Conservation (phyloP, 2,329 filamentous ascomycete genomes). For the Lachnellula arida region DNA sequence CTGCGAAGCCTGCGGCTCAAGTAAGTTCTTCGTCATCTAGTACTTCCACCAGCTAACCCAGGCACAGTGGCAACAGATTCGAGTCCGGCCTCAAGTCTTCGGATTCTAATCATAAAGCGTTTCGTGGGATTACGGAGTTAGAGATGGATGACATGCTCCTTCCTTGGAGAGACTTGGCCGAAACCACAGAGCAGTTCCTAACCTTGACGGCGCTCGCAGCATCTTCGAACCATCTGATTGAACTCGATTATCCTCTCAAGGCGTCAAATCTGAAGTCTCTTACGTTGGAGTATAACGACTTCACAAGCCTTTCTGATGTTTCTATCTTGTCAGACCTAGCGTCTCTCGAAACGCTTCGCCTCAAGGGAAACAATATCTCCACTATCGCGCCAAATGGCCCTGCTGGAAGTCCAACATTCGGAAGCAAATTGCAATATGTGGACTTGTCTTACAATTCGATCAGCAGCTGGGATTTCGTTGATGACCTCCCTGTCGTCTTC, state of each 20-base stretch:
- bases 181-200: constrained; percentile 49
- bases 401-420: constrained; percentile 14
- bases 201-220: constrained; percentile 47
- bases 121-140: constrained; percentile 53
- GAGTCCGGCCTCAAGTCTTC: constrained; percentile 41
- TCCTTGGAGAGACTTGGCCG: constrained; percentile 58
- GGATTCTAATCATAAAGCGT: constrained; percentile 34
- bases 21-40: constrained; percentile 42
- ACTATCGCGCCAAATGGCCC: constrained; percentile 43
- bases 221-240: constrained; percentile 53
- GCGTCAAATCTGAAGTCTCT: constrained; percentile 48
- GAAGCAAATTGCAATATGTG: constrained; percentile 43
- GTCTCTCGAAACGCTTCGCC: constrained; percentile 55
- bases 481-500: constrained; percentile 61
- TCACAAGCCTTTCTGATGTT: constrained; percentile 55
- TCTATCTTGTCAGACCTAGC: constrained; percentile 46
- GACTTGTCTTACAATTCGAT: constrained; percentile 72
- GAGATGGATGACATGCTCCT: constrained; percentile 64
- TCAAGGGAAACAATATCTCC: constrained; percentile 74
- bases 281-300: constrained; percentile 68
- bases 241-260: constrained; percentile 40
- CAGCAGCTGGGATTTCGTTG: constrained; percentile 67
- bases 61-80: constrained; percentile 68
- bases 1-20: constrained; percentile 66
- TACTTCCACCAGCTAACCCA: constrained; percentile 5